Evolutionary conservation across 2,329 filamentous ascomycete genomes (phyloP), one percentile per base, ranked within the genome.

Genomic region (Colletotrichum gigasporum): DNA sequence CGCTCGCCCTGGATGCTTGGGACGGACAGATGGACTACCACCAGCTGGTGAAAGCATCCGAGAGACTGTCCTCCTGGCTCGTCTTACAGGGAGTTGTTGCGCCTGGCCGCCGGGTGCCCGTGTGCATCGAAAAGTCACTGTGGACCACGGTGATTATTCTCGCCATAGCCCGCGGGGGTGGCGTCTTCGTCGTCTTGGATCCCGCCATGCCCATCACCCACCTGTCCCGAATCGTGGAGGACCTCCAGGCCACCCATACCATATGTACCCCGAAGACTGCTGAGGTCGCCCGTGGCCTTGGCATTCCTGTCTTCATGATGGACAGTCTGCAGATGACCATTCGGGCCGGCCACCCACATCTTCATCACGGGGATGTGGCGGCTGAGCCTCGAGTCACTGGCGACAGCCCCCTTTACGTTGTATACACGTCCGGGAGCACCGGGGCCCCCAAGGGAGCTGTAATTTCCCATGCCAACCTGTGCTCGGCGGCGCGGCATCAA

Each of bases 351-450:
- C n/a, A n/a, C n/a, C n/a, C n/a, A n/a, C n/a, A n/a, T n/a, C n/a
- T n/a, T n/a, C 7, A n/a, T 37, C 34, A 4, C 34, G 16, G 34
- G 10, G 34, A 37, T 7, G 34, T 41, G 18, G 34, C 16, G 16
- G 12, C 4, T 8, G 9, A 28, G 22, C 7, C 4, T 22, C 5
- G 22, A 6, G 12, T 10, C 18, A 22, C 28, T 2, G n/a, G 4
- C 6, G 20, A 26, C 2, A n/a, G 10, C 4, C 10, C 7, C 28
- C n/a, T 6, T 12, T 75, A 73, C 42, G 80, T 83, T 65, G 81
- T 85, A 66, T 87, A 86, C 70, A 87, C 85, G 4, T 86, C 84
- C 2, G 85, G 85, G n/a, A 86, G 80, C 24, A 87, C 85, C 0
- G 85, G 85, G 4, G 75, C 74, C 12, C 85, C 85, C 0, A 87